These are phyloP conservation scores for Teunomyces tritomae DNA, from an alignment of 805 yeast species.

Conservation along the genomic window DNA sequence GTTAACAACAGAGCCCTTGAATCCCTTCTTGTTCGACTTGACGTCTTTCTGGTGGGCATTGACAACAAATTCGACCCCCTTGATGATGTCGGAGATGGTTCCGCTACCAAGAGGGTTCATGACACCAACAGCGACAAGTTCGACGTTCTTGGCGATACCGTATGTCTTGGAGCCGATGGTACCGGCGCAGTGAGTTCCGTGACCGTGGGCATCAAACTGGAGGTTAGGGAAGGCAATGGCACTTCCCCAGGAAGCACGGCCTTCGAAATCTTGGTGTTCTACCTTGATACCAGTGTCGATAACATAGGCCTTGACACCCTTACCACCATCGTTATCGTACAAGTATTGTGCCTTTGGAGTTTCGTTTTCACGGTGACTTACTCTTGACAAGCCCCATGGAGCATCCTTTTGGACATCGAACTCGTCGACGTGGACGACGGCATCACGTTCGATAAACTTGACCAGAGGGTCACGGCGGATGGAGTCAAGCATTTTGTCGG, in stretches of 20 bases:
- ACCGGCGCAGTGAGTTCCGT: slow-evolving; percentile 95
- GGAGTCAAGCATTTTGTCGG: slow-evolving; percentile 14
- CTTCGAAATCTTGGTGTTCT: slow-evolving; percentile 62
- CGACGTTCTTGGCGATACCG: slow-evolving; percentile 74
- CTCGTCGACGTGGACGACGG: slow-evolving; percentile 17
- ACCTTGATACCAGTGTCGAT: slow-evolving; percentile 78
- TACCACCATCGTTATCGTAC: slow-evolving; percentile 43
- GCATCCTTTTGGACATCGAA: slow-evolving; percentile 38
- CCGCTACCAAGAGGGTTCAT: slow-evolving; percentile 41
- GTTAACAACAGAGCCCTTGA: slow-evolving; percentile 85
- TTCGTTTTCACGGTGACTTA: slow-evolving; percentile 31
- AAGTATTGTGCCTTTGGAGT: slow-evolving; percentile 33
- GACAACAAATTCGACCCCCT: slow-evolving; percentile 45
- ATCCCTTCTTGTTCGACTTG: slow-evolving; percentile 55
- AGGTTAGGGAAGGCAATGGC: slow-evolving; percentile 45
- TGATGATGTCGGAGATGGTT: slow-evolving; percentile 40
- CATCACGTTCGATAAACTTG: slow-evolving; percentile 22
- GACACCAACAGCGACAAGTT: slow-evolving; percentile 41
- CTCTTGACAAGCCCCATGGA: slow-evolving; percentile 41
- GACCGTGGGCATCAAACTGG: slow-evolving; percentile 69
- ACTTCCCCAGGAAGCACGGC: slow-evolving; percentile 55
- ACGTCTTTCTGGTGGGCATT: slow-evolving; percentile 37
- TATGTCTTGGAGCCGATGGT: slow-evolving; percentile 72
- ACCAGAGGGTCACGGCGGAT: slow-evolving; percentile 14
- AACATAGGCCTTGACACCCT: slow-evolving; percentile 68